Conservation (phyloP, 768 basidiomycete species). For the Phanerochaete sordida region DNA sequence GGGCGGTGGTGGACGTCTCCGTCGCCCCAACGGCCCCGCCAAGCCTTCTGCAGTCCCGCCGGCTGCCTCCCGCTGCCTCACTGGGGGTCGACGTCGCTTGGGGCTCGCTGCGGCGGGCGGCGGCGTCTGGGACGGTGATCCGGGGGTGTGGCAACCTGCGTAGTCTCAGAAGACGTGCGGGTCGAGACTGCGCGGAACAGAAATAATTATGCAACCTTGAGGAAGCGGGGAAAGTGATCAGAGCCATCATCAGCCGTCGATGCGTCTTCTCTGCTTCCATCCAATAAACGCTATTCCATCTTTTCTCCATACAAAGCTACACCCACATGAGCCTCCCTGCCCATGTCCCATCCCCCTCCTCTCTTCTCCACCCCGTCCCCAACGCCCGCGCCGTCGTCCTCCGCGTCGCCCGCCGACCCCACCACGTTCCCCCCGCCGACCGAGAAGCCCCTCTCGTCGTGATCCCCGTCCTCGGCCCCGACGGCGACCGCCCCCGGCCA, state of each 20-base stretch:
- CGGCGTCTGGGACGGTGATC: not conserved
- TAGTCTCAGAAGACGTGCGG: not conserved
- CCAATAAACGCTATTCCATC: constrained; percentile 6
- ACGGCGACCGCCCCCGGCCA: constrained; percentile 27
- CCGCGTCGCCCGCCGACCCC: constrained; percentile 17
- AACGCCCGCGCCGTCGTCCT: constrained; percentile 27
- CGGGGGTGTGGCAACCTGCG: not conserved
- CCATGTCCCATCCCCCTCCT: constrained; percentile 59
- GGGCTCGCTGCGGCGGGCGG: not conserved
- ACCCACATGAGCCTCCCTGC: constrained; percentile 36
- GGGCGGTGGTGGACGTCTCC: not conserved
- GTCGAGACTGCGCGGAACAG: not conserved
- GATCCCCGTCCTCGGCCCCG: constrained; percentile 10
- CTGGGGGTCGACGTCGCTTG: too few species aligned
- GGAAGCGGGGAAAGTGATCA: constrained; percentile 2
- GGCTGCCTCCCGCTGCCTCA: not conserved
- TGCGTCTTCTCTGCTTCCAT: constrained; percentile 4
- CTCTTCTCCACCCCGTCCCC: constrained; percentile 30
- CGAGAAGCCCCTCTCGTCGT: constrained; percentile 47
- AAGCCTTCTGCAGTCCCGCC: not conserved
- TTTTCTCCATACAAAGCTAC: constrained; percentile 9
- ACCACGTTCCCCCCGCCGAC: constrained; percentile 27
- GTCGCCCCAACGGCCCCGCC: not conserved
- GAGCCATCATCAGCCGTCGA: constrained; percentile 1
- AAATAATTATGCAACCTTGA: not conserved